Base-by-base conservation (phyloP, 78 protist species). In the Guillardia theta region DNA sequence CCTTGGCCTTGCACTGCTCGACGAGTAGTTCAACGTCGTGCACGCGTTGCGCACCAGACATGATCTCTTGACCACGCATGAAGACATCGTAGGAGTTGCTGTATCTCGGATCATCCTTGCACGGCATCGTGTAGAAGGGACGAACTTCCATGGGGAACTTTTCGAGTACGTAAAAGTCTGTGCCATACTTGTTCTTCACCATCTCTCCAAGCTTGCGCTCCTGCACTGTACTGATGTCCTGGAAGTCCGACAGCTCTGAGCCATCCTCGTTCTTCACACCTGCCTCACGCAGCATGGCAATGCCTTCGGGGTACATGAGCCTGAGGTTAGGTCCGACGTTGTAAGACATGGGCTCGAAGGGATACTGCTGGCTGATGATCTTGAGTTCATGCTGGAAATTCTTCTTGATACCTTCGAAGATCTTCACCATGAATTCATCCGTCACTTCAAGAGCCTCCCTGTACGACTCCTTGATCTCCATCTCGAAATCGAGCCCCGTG, bases 71-170 rank as follows among this genome's bases (percentile, higher is more conserved):
- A 45, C 99, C 99, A 47, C 99, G 96, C 94, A 99, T 92, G 93
- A 98, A 98, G 90, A 98, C 43, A 95, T 99, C 99, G 97, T 98
- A 99, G 46, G 99, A 97, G 94, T 99, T 98, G 92, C 99, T 62
- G 97, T 92, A 97, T 41, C 76, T 30, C 30, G 54, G 36, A 27
- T 88, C 93, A 64, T 88, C 93, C 47, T 45, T 45, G 93, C 93
- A 88, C n/a, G 99, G 99, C 99, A 98, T 98, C 15, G 99, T 99
- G 98, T 99, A 99, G 98, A 99, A 99, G 64, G 99, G 99, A 22
- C 99, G 98, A 37, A 95, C 98, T 4, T 93, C 83, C 30, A 90
- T 24, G 24, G 99, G 99, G 97, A 96, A 99, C 93, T 96, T 80
- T 95, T 99, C 99, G 46, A 99, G 77, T 83, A 98, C 95, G 98